Evolutionary conservation across 78 protist genomes (phyloP), one percentile per base, ranked within the genome.

Genomic region (Corallochytrium limacisporum): DNA sequence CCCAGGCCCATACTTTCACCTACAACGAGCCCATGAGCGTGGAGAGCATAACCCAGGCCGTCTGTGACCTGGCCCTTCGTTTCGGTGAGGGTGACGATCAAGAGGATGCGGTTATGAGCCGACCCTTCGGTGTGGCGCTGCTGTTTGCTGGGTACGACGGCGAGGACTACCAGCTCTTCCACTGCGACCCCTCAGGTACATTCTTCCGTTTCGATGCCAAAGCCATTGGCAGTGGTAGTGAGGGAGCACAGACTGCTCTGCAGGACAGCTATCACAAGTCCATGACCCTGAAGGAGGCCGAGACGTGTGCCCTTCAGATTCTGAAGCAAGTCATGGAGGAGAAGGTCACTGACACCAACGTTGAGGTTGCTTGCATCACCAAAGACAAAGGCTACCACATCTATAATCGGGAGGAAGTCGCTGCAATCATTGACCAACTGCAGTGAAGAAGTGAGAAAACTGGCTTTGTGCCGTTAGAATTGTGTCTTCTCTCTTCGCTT

Each of bases 241-340:
- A 97, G 74, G 96, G 95, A 26, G 99, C 99, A 0, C 97, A 94
- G 76, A 55, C 81, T 0, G 51, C 83, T 1, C 73, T 97, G 42
- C 86, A 84, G 57, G 98, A 91, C 39, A 31, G 77, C 22, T 96
- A 85, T 72, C 72, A 81, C 68, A 75, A 79, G 72, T 9, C 78
- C 12, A 77, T 96, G 78, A 82, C 97, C 20, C 65, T 96, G 1
- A 65, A 0, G 6, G 96, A 96, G 49, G 95, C 95, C 9, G 91
- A 88, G 56, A 50, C 31, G 28, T 33, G 88, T 0, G 96, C 97
- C 5, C 63, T 94, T 13, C 3, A 65, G 1, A 85, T 84, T 0
- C 84, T 96, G 33, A 91, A 91, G 75, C 93, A 90, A 68, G 98
- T 94, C n/a, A 97, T 97, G 99, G 98, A 97, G 67, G 97, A 97